A percentile compares a stretch with the other conserved stretches of the same genome.
phyloP scores from a whole-genome alignment of 2,329 filamentous ascomycete species.

The Fusarium poae region DNA sequence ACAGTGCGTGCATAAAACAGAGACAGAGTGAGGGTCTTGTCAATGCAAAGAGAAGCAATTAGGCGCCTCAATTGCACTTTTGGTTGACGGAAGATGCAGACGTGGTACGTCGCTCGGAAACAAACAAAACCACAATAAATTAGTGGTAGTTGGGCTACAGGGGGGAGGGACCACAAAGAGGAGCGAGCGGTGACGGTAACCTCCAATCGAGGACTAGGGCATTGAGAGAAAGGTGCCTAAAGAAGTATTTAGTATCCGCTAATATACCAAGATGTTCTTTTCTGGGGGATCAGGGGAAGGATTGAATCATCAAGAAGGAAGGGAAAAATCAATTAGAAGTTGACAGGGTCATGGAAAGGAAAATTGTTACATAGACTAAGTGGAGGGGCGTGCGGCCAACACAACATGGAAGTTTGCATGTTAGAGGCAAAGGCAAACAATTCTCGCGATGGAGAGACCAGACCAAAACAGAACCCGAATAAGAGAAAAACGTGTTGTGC shows the following conservation, averaged over 20 bases:
- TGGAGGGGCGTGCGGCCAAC: constrained; percentile 22
- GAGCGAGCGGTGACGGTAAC: constrained; percentile 28
- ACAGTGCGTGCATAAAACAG: constrained; percentile 17
- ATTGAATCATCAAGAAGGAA: neutral
- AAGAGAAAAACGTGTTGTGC: constrained; percentile 50
- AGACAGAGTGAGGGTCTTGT: constrained; percentile 17
- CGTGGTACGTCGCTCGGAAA: constrained; percentile 11
- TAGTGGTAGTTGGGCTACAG: constrained; percentile 5
- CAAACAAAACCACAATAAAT: constrained; percentile 18
- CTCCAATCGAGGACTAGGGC: constrained; percentile 18
- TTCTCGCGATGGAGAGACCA: constrained; percentile 30
- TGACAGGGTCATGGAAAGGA: neutral
- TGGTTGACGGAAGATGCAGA: constrained; percentile 25
- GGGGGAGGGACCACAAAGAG: constrained; percentile 1
- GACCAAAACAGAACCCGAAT: constrained; percentile 31
- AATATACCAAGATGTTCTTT: neutral
- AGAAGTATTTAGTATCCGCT: constrained; percentile 13
- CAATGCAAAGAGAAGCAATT: constrained; percentile 25
- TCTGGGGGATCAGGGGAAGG: neutral
- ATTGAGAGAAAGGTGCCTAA: constrained; percentile 15
- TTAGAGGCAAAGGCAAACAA: constrained; percentile 2
- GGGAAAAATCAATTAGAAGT: neutral
- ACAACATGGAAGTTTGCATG: neutral
- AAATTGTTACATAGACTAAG: constrained; percentile 16
- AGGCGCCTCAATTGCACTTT: constrained; percentile 19